A percentile compares a stretch with the other conserved stretches of the same genome.
Evolutionary conservation across 495 filamentous ascomycete species (phyloP).

Genomic region (Penicillium nucicola): DNA sequence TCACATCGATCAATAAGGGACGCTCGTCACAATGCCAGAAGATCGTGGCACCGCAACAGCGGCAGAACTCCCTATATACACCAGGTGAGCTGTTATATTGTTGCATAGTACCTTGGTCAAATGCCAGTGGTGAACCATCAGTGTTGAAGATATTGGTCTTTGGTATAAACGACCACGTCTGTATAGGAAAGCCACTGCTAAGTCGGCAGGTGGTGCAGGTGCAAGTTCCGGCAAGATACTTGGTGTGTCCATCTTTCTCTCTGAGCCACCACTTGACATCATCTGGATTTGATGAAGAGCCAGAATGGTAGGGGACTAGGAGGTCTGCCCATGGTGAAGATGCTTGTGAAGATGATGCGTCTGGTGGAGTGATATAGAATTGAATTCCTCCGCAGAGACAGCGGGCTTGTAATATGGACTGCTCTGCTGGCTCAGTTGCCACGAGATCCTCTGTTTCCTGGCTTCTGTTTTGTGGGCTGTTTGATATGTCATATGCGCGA

Average conservation of each 20-base stretch:
- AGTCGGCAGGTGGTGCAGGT: slow-evolving; percentile 61
- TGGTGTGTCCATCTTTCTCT: slow-evolving; percentile 23
- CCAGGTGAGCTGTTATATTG: slow-evolving; percentile 52
- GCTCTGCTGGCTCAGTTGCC: neutral
- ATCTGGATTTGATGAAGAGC: slow-evolving; percentile 32
- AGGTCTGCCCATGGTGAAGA: slow-evolving; percentile 53
- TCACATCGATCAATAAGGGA: slow-evolving; percentile 62
- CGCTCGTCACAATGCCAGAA: slow-evolving; percentile 62
- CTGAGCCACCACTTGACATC: slow-evolving; percentile 55
- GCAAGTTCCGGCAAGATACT: slow-evolving; percentile 65
- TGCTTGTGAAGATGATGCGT: slow-evolving; percentile 33
- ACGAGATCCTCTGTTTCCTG: neutral
- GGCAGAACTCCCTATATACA: slow-evolving; percentile 62
- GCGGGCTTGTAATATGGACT: slow-evolving; percentile 26
- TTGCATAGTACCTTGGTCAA: slow-evolving; percentile 45
- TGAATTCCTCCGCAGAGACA: slow-evolving; percentile 44
- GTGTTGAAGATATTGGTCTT: slow-evolving; percentile 54
- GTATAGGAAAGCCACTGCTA: slow-evolving; percentile 62
- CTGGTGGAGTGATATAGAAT: slow-evolving; percentile 44
- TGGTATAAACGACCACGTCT: slow-evolving; percentile 67
- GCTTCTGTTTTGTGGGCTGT: slow-evolving; percentile 13
- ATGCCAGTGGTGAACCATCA: slow-evolving; percentile 36
- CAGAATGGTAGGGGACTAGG: slow-evolving; percentile 45
- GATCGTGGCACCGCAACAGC: slow-evolving; percentile 59
- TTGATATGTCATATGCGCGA: slow-evolving; percentile 1